These are phyloP conservation scores for Bondarzewia mesenterica DNA, from an alignment of 1,284 basidiomycete species.

Conservation along the genomic window DNA sequence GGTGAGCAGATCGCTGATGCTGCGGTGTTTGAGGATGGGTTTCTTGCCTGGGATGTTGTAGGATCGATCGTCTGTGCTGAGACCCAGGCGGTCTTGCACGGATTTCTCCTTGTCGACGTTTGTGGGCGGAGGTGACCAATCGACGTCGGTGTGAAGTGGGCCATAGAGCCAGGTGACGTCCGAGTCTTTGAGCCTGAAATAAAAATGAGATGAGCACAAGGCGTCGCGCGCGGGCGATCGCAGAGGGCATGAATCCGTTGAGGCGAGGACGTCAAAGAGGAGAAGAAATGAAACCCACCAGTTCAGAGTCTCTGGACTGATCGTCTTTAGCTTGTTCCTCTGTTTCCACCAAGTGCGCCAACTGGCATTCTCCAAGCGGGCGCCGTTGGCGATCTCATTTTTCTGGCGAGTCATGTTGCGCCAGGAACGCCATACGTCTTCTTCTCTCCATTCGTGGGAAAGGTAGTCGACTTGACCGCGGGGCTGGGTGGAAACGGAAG, in stretches of 20 bases:
- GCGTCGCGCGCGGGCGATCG: not conserved
- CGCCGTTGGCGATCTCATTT: conserved; percentile 95
- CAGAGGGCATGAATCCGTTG: not conserved
- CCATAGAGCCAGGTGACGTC: conserved; percentile 99
- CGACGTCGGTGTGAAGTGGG: conserved; percentile 87
- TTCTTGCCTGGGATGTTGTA: conserved; percentile 45
- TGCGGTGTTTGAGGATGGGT: conserved; percentile 95
- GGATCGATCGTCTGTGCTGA: conserved; percentile 19
- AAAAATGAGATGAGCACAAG: not conserved
- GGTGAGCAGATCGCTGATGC: conserved; percentile 83
- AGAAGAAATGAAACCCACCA: conserved; percentile 65
- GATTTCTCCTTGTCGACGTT: conserved; percentile 11
- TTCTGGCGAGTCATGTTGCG: conserved; percentile 97
- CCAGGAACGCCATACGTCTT: conserved; percentile 98
- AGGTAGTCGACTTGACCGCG: conserved; percentile 77
- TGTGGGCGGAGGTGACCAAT: conserved; percentile 53
- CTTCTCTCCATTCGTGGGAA: conserved; percentile 95
- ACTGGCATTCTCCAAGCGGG: conserved; percentile 92
- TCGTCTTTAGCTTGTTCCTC: conserved; percentile 91
- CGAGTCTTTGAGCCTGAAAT: conserved; percentile 90
- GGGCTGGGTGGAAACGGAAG: conserved; percentile 53
- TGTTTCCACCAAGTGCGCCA: conserved; percentile 99
- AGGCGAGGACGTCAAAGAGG: conserved; percentile 6
- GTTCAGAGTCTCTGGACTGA: conserved; percentile 95
- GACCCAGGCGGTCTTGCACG: conserved; percentile 15